Conservation (phyloP, 2,329 filamentous ascomycete genomes). For the Parastagonospora nodorum region DNA sequence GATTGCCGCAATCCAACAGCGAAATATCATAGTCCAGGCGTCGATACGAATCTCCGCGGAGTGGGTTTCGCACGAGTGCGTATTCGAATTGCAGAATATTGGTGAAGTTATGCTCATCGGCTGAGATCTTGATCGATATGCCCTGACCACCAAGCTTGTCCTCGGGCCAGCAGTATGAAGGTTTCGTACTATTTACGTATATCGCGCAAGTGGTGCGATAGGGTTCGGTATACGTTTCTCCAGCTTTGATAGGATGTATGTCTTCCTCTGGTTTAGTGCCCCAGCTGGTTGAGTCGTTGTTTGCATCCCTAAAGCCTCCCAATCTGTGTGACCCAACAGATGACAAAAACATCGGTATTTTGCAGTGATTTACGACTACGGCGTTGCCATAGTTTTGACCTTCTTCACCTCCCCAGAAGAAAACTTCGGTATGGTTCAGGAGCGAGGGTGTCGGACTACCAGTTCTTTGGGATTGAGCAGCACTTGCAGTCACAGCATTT, state of each 20-base stretch:
- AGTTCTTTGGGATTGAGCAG: too few species aligned
- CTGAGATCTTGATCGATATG: neutral
- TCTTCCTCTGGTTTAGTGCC: neutral
- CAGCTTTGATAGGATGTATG: neutral
- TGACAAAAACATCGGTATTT: neutral
- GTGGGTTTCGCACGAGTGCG: slow-evolving; percentile 2
- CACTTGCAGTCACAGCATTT: too few species aligned
- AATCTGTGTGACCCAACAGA: neutral
- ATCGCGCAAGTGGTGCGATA: neutral
- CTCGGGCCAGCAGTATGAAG: neutral
- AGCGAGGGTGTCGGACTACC: neutral
- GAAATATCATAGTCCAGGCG: slow-evolving; percentile 20
- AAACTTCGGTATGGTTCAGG: neutral
- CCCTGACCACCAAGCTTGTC: neutral
- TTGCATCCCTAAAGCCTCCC: neutral
- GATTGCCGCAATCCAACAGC: slow-evolving; percentile 14
- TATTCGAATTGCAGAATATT: slow-evolving; percentile 10
- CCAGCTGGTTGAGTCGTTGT: neutral
- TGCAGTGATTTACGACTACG: neutral
- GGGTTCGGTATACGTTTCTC: neutral
- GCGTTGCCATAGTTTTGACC: neutral
- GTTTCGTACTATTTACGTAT: neutral
- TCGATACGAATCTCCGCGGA: slow-evolving; percentile 3
- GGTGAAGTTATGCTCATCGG: neutral
- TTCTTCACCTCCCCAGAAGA: neutral